Evolutionary conservation across 2,329 filamentous ascomycete genomes (phyloP), one percentile per base, ranked within the genome.

Genomic region (Pyrenochaeta sp.): DNA sequence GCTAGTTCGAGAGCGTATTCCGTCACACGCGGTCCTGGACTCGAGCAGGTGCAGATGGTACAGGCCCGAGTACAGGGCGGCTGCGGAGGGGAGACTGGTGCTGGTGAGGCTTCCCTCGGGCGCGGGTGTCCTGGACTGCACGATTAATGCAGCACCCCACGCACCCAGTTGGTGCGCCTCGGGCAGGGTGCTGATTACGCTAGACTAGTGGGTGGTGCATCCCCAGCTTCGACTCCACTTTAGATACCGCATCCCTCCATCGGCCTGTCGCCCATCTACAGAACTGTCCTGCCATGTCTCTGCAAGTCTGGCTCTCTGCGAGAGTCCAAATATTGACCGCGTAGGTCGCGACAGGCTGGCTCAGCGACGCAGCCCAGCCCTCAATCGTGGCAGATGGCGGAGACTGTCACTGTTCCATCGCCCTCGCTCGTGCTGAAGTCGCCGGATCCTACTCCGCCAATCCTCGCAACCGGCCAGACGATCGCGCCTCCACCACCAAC

Each of bases 371-470:
- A 55, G 49, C 46, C n/a, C 37, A 52, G 58, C 56, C 60, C 52
- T 54, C 59, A 53, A 50, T 40, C 61, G 61, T 56, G 60, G 56
- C 60, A 59, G 55, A 82, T 82, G 80, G 79, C 80, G 61, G 86
- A 88, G 79, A 82, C 81, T 64, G 85, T 87, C 77, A 83, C 81
- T 72, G 86, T 88, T 64, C 85, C 86, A 59, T 86, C 85, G 50
- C 85, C 86, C 53, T 56, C 59, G 25, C 51, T 52, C 43, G 52
- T 60, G 46, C 55, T 63, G 37, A 52, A 34, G 34, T 46, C 60
- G n/a, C 43, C 59, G 48, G 59, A 56, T 7, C 43, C 55, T 25
- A 55, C 50, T 58, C 58, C 59, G 49, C 42, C 46, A 25, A 48
- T 61, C 44, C 51, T 54, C 37, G 58, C 52, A 44, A 39, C 54